Evolutionary conservation across 2,329 filamentous ascomycete genomes (phyloP), one percentile per base, ranked within the genome.

Genomic region (Cladosporium sp.): DNA sequence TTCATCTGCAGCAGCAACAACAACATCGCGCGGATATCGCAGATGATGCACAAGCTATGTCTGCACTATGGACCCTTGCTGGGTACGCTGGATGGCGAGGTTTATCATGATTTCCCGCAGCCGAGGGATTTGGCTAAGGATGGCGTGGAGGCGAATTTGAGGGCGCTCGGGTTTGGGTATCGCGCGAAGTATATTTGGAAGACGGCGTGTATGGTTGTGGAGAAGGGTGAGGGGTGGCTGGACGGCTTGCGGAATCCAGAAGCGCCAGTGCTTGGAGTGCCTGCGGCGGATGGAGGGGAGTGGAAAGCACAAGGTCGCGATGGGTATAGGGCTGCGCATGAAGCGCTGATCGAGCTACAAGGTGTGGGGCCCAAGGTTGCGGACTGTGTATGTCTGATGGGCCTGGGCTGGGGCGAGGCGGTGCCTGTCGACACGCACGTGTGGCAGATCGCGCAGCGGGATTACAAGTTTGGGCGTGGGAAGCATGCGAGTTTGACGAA

Each of bases 1-100:
- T 99, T 99, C 79, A 99, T 99, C 70, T 99, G 95, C 84, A 97
- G 93, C 79, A 97, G 93, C 79, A 99, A 99, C 80, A 99, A 99
- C 80, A 97, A 99, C 76, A 99, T 99, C 68, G 86, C 89, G 2
- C 88, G 95, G 47, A 99, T 99, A 76, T 94, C 92, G 5, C 92
- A 96, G 79, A 99, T 99, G 95, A 93, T 94, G 26, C 89, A 96
- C 72, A 98, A 97, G 73, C 82, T 99, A 14, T 99, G 96, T 76
- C 78, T 86, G 32, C 86, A 96, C 74, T 99, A 97, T 74, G 95
- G 95, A 0, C 86, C 88, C 0, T 81, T 92, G 4, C 86, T 98
- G 64, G 91, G 87, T 1, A 83, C 88, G 51, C 78, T 97, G 63
- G 89, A 87, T 32, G 65, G 59, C 10, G 73, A 75, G 61, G 78